Conservation (phyloP, 345 rosid species). For the Arabis alpina region DNA sequence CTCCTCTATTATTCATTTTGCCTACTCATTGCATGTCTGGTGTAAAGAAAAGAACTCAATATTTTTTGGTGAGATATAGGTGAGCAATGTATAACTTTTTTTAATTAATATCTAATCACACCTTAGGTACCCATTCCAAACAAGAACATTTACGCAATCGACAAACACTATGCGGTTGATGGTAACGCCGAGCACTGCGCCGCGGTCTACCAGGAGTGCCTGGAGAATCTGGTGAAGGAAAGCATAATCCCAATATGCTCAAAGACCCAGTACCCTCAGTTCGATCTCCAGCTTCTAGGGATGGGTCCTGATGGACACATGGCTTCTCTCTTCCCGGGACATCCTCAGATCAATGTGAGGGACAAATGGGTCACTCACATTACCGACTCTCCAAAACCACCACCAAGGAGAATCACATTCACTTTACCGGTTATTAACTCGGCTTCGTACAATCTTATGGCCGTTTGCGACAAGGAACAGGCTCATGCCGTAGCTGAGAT, state of each 20-base stretch:
- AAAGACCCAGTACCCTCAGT: slow-evolving; percentile 62
- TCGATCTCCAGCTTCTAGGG: slow-evolving; percentile 84
- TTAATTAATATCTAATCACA: neutral
- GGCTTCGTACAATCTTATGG: slow-evolving; percentile 67
- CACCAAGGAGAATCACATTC: slow-evolving; percentile 80
- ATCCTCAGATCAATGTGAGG: slow-evolving; percentile 58
- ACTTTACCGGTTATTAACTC: slow-evolving; percentile 86
- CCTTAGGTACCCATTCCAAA: slow-evolving; percentile 61
- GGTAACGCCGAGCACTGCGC: slow-evolving; percentile 71
- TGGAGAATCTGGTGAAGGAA: slow-evolving; percentile 53
- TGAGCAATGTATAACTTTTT: no score
- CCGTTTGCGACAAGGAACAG: slow-evolving; percentile 60
- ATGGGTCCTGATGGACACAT: slow-evolving; percentile 92
- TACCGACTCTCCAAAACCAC: slow-evolving; percentile 79
- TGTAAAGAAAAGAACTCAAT: no score
- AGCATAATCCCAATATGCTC: slow-evolving; percentile 48
- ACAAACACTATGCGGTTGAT: slow-evolving; percentile 63
- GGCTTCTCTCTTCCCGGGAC: slow-evolving; percentile 79
- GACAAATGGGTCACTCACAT: slow-evolving; percentile 78
- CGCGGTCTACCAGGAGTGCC: slow-evolving; percentile 54
- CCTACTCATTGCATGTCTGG: neutral
- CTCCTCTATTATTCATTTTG: neutral
- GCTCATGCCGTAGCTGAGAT: slow-evolving; percentile 58
- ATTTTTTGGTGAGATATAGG: neutral
- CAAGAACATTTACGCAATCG: slow-evolving; percentile 69